These are phyloP conservation scores for Fraxinus greggii DNA, from an alignment of 305 asterid genomes.

Conservation along the genomic window DNA sequence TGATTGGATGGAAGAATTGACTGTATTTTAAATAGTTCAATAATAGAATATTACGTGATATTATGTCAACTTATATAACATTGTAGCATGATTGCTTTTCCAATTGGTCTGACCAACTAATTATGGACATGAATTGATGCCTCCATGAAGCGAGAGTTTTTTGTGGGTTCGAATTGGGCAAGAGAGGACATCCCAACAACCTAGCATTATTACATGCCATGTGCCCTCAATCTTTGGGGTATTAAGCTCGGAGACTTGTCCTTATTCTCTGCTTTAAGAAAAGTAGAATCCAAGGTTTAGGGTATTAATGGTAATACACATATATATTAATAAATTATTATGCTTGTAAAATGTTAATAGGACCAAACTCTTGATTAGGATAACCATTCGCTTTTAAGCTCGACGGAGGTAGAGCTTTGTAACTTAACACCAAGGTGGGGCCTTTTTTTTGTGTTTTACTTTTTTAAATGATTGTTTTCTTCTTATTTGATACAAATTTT, in stretches of 20 bases:
- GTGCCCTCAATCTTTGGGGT: slow-evolving; percentile 14
- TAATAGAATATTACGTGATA: too few species aligned
- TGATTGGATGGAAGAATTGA: too few species aligned
- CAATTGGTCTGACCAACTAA: too few species aligned
- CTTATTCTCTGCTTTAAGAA: background rate
- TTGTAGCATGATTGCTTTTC: too few species aligned
- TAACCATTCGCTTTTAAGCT: background rate
- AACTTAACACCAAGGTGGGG: background rate
- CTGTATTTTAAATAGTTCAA: too few species aligned
- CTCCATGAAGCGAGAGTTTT: background rate
- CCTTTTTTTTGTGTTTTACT: too few species aligned
- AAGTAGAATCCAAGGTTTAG: slow-evolving; percentile 10
- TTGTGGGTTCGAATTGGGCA: slow-evolving; percentile 6
- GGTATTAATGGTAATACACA: background rate
- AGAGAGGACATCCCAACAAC: slow-evolving; percentile 29
- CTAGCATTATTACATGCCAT: slow-evolving; percentile 10
- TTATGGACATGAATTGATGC: background rate
- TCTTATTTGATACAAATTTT: too few species aligned
- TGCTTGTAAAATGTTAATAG: too few species aligned
- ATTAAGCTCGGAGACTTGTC: slow-evolving; percentile 11
- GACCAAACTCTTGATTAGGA: background rate
- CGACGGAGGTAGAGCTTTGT: background rate
- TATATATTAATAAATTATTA: too few species aligned
- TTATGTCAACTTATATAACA: too few species aligned
- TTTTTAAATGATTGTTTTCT: too few species aligned